phyloP scores from a whole-genome alignment of 345 rosid species.

The Gossypium mustelinum region DNA sequence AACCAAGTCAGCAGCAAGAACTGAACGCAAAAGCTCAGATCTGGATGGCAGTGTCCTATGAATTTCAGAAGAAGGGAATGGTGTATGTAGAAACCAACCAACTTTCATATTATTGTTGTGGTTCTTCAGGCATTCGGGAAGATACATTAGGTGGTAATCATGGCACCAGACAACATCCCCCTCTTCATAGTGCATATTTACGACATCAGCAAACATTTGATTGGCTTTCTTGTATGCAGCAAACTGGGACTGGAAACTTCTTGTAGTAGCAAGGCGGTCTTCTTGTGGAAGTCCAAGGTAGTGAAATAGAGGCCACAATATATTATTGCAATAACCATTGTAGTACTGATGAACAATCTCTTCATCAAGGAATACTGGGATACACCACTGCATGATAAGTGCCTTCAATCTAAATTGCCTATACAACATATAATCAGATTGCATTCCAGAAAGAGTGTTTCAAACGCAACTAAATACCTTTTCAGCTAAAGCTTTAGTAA shows the following conservation, averaged over 20 bases:
- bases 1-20: constrained; percentile 97
- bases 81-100: constrained; percentile 99
- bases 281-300: constrained; percentile 99
- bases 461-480: constrained; percentile 43
- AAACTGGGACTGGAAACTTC: constrained; percentile 98
- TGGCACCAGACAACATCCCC: constrained; percentile 99
- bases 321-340: constrained; percentile 98
- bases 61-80: constrained; percentile 98
- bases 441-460: constrained; percentile 5
- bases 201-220: constrained; percentile 98
- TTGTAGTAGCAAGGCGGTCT: constrained; percentile 95
- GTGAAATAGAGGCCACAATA: constrained; percentile 97
- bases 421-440: neutral
- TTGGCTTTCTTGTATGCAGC: constrained; percentile 96
- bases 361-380: constrained; percentile 98
- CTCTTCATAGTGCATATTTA: constrained; percentile 82
- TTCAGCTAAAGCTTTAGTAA: constrained; percentile 92
- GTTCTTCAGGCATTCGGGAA: constrained; percentile 90
- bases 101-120: constrained; percentile 84
- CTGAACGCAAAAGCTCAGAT: constrained; percentile 86
- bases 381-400: constrained; percentile 67
- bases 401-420: constrained; percentile 12
- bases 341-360: constrained; percentile 99
- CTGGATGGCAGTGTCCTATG: constrained; percentile 96
- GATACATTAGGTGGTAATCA: constrained; percentile 98